These are phyloP conservation scores for Globisporangium solare DNA, from an alignment of 352 stramenopile genomes.

Conservation along the genomic window DNA sequence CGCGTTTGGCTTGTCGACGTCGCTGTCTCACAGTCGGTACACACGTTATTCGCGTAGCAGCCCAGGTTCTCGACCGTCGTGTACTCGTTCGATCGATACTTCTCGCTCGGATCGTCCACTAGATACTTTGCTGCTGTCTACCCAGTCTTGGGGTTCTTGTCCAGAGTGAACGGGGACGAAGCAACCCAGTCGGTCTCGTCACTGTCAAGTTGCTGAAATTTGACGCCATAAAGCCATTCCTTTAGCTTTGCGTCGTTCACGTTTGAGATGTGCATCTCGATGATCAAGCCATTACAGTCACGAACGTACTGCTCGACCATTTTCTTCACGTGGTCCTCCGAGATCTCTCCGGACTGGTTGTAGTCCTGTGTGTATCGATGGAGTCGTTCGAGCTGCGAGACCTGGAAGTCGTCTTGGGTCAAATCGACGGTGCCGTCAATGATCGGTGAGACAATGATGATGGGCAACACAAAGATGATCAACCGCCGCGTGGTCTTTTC, in stretches of 20 bases:
- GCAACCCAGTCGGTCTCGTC: slow-evolving; percentile 39
- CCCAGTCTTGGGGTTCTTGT: slow-evolving; percentile 61
- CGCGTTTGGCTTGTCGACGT: slow-evolving; percentile 36
- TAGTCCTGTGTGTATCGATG: slow-evolving; percentile 83
- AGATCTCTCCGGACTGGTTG: slow-evolving; percentile 56
- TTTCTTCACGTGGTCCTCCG: slow-evolving; percentile 36
- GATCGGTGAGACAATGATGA: slow-evolving; percentile 83
- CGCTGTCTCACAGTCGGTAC: slow-evolving; percentile 38
- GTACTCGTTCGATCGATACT: slow-evolving; percentile 59
- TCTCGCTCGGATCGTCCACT: slow-evolving; percentile 20
- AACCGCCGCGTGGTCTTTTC: slow-evolving; percentile 92
- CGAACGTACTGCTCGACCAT: slow-evolving; percentile 73
- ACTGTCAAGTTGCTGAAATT: slow-evolving; percentile 50
- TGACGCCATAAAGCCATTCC: slow-evolving; percentile 50
- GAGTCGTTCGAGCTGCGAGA: slow-evolving; percentile 67
- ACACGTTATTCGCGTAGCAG: slow-evolving; percentile 63
- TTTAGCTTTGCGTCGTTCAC: slow-evolving; percentile 34
- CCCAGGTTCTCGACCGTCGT: slow-evolving; percentile 58
- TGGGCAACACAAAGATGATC: slow-evolving; percentile 88
- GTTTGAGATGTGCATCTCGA: slow-evolving; percentile 57
- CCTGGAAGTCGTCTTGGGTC: slow-evolving; percentile 76
- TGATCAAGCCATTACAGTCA: slow-evolving; percentile 63
- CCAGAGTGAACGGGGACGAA: slow-evolving; percentile 29
- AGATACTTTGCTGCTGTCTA: slow-evolving; percentile 60
- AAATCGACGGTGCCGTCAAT: slow-evolving; percentile 71